A percentile compares a stretch with the other conserved stretches of the same genome.
These are phyloP conservation scores for Sicyos baderoa DNA, from an alignment of 306 rosid genomes.

Conservation along the genomic window DNA sequence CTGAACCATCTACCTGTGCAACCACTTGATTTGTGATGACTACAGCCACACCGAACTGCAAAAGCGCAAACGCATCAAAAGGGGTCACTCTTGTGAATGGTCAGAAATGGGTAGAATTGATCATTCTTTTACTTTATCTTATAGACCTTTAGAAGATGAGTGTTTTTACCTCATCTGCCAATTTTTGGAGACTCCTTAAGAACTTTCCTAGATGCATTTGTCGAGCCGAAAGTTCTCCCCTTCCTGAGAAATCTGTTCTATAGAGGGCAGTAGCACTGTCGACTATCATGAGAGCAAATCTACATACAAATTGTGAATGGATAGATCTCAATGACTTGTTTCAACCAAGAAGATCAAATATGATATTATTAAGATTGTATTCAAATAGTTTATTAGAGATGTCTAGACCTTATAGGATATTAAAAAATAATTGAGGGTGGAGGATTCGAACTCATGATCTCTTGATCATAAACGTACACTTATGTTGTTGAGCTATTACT, in stretches of 20 bases:
- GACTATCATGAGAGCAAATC: conserved; percentile 89
- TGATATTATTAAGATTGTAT: no score
- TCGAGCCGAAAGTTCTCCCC: conserved; percentile 97
- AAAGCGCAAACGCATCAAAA: conserved; percentile 10
- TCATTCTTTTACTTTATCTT: no score
- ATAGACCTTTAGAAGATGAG: no score
- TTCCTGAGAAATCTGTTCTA: conserved; percentile 89
- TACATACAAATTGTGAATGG: conserved; percentile 16
- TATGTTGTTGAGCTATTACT: no score
- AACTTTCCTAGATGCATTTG: conserved; percentile 98
- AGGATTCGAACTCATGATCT: no score
- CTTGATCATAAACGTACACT: no score
- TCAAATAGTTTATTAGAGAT: no score
- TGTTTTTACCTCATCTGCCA: conserved; percentile 82
- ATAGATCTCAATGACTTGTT: no score
- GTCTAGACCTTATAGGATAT: no score
- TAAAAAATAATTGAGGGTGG: no score
- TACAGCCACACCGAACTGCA: conserved; percentile 90
- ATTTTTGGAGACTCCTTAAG: conserved; percentile 82
- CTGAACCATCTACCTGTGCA: conserved; percentile 97
- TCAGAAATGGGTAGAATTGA: no score
- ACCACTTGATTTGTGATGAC: conserved; percentile 97
- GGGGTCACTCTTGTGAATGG: neutral
- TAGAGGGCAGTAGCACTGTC: conserved; percentile 98
- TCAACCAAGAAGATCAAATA: no score